These are phyloP conservation scores for Trypanosoma mega DNA, from an alignment of 208 protist genomes.

Conservation along the genomic window DNA sequence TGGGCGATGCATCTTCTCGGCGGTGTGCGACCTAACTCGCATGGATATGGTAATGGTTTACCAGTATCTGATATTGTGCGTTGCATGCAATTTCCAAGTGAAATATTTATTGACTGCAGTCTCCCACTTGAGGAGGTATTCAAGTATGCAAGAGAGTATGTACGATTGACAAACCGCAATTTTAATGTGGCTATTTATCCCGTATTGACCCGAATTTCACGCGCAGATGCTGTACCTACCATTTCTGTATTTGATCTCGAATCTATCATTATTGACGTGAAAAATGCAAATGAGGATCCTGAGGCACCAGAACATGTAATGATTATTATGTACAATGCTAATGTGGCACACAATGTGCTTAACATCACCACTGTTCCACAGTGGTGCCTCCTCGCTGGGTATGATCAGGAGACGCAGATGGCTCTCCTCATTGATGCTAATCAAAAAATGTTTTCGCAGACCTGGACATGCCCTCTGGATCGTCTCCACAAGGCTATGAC, in stretches of 20 bases:
- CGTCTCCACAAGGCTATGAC: constrained; percentile 89
- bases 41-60: constrained; percentile 82
- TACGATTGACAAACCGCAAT: constrained; percentile 38
- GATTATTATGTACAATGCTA: constrained; percentile 89
- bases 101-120: constrained; percentile 74
- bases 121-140: constrained; percentile 84
- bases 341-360: constrained; percentile 87
- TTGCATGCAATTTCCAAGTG: constrained; percentile 61
- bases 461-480: constrained; percentile 82
- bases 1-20: constrained; percentile 88
- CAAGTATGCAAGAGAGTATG: constrained; percentile 73
- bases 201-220: constrained; percentile 83
- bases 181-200: constrained; percentile 68
- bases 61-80: constrained; percentile 84
- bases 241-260: constrained; percentile 89
- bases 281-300: constrained; percentile 67
- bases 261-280: constrained; percentile 78
- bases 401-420: constrained; percentile 85
- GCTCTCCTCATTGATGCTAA: constrained; percentile 82
- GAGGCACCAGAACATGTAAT: constrained; percentile 77
- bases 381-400: constrained; percentile 85
- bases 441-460: constrained; percentile 81
- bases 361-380: constrained; percentile 72
- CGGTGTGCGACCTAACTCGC: constrained; percentile 55
- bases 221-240: constrained; percentile 85